Evolutionary conservation across 2,329 filamentous ascomycete genomes (phyloP).

Genomic region (Ascochyta lentis): DNA sequence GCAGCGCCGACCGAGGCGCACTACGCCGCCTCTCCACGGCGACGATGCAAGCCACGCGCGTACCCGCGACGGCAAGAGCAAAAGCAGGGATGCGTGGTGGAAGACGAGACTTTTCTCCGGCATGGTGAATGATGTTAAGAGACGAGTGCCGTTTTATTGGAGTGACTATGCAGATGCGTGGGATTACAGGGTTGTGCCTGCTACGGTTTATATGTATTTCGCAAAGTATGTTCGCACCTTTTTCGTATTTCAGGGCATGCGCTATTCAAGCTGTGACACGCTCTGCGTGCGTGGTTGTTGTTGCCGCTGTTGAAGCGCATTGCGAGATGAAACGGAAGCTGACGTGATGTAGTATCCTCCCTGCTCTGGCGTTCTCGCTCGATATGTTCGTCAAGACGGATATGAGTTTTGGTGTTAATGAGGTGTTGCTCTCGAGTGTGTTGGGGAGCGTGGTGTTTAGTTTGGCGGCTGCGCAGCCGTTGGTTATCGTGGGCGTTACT

Average conservation of each 20-base stretch:
- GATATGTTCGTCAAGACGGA: slow-evolving; percentile 93
- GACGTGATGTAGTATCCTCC: slow-evolving; percentile 70
- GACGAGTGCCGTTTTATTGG: slow-evolving; percentile 76
- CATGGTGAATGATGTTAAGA: slow-evolving; percentile 78
- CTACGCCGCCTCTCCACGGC: too few relatives aligned
- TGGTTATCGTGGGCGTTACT: slow-evolving; percentile 91
- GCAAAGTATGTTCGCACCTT: slow-evolving; percentile 69
- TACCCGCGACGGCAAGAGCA: too few relatives aligned
- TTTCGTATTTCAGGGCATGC: too few relatives aligned
- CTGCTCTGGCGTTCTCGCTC: slow-evolving; percentile 85
- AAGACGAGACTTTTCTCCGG: slow-evolving; percentile 76
- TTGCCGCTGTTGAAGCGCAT: too few relatives aligned
- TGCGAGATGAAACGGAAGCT: not conserved
- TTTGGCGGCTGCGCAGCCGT: slow-evolving; percentile 78
- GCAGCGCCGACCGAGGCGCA: slow-evolving; percentile 1
- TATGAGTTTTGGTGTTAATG: slow-evolving; percentile 87
- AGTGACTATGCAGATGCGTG: slow-evolving; percentile 88
- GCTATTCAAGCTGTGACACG: too few relatives aligned
- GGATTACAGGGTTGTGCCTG: slow-evolving; percentile 88
- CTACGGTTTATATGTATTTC: slow-evolving; percentile 93
- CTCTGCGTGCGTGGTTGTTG: too few relatives aligned
- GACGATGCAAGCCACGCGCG: too few relatives aligned
- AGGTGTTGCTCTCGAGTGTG: slow-evolving; percentile 86
- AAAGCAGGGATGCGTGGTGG: slow-evolving; percentile 66
- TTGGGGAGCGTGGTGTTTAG: slow-evolving; percentile 83